Conservation (phyloP, 306 rosid genomes). For the Corylus americana region DNA sequence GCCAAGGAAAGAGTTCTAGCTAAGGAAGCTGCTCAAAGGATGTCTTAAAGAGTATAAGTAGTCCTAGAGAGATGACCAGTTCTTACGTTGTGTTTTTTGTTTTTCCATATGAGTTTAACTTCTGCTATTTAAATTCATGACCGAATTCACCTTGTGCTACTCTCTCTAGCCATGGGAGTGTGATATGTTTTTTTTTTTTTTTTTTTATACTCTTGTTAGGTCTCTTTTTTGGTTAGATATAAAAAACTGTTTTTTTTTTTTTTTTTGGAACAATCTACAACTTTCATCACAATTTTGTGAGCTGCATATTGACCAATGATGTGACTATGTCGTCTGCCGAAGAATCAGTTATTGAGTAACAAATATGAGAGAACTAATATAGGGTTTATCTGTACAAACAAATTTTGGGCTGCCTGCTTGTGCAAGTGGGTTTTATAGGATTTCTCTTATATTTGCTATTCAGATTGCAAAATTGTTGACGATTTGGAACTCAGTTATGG, state of each 20-base stretch:
- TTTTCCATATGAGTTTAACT: background rate
- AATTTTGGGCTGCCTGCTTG: too few species aligned
- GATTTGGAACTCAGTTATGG: too few species aligned
- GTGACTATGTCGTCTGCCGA: background rate
- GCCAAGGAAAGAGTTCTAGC: constrained; percentile 70
- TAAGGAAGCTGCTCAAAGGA: constrained; percentile 81
- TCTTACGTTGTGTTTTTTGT: background rate
- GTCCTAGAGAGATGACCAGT: background rate
- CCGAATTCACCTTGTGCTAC: background rate
- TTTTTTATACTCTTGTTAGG: background rate
- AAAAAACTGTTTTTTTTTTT: too few species aligned
- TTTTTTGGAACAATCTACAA: too few species aligned
- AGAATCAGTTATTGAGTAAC: too few species aligned
- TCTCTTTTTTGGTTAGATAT: background rate
- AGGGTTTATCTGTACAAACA: too few species aligned
- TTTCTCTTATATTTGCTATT: too few species aligned
- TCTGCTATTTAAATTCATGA: background rate
- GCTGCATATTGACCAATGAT: background rate
- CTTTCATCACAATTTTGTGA: too few species aligned
- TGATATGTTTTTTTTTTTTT: background rate
- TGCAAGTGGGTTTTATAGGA: too few species aligned
- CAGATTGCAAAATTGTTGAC: too few species aligned
- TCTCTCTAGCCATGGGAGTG: background rate
- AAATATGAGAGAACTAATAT: too few species aligned
- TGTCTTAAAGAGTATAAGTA: constrained; percentile 31